Base-by-base conservation (phyloP, 1,284 basidiomycete genomes). In the Cerrena zonata region DNA sequence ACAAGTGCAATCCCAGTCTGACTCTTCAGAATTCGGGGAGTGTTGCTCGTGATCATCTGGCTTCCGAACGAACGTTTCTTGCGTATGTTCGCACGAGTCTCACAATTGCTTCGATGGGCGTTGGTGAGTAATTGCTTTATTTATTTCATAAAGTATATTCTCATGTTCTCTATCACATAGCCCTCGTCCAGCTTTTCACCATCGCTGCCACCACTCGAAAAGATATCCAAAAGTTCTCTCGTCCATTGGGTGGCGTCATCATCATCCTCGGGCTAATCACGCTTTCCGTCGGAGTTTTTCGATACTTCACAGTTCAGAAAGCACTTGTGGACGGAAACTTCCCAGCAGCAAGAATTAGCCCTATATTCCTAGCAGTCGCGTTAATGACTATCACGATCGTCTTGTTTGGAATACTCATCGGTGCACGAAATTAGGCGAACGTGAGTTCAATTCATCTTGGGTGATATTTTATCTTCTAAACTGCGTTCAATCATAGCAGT, bases 1-100 rank as follows among this genome's bases (percentile, higher is more conserved):
- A 34, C 7, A 34, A 34, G 30, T 34, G 15, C 30, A 59, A 61
- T 48, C 62, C 65, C 5, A 51, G 58, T 37, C 64, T 79, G 47
- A 69, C 65, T 7, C 64, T 81, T 37, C 72, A 79, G 60, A 82
- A 82, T 61, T 69, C 70, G n/a, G 78, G 78, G 10, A 79, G 76
- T 55, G 78, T 80, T 38, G 80, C 80, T 5, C 68, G 80, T 52
- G 81, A 83, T 60, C 81, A 84, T 59, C 69, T 83, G 18, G 78
- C 80, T 2, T 76, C 63, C 4, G 66, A 82, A 58, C 67, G 80
- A 30, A 82, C 80, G 3, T 82, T 78, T 63, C 67, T 82, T 24
- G 78, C 80, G 12, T 83, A 81, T 57, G 70, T 80, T 48, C 67
- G 80, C 34, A 82, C 80, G 7, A 79, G 78, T 59, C 61, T 80